A percentile compares a stretch with the other conserved stretches of the same genome.
Evolutionary conservation across 2,329 filamentous ascomycete genomes (phyloP).

Genomic region (Colletotrichum sp.): DNA sequence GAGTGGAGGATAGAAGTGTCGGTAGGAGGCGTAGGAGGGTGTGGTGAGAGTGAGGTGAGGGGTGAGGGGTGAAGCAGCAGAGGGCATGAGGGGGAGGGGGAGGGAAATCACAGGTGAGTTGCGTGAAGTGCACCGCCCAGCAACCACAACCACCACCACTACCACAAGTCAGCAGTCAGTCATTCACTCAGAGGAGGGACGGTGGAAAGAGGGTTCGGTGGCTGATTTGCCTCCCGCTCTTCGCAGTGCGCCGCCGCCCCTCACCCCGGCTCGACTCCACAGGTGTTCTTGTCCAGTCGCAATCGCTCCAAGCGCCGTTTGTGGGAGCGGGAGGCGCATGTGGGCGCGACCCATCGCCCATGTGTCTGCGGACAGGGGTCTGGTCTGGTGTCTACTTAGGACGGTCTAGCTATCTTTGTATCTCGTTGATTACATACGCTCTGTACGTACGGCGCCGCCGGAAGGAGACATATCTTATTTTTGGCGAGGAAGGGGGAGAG

Average conservation of each 20-base stretch:
- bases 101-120: not conserved
- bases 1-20: not conserved
- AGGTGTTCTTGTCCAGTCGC: not conserved
- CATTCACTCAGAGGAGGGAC: not conserved
- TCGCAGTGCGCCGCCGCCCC: not conserved
- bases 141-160: not conserved
- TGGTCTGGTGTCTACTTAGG: not conserved
- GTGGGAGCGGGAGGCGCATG: slow-evolving; percentile 10
- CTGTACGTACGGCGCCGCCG: not conserved
- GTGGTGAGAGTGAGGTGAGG: not conserved
- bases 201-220: slow-evolving; percentile 1
- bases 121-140: not conserved
- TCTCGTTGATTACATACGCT: not conserved
- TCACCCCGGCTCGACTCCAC: not conserved
- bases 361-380: not conserved
- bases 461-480: not conserved
- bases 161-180: not conserved
- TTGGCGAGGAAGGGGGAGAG: not conserved
- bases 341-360: slow-evolving; percentile 4
- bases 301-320: slow-evolving; percentile 17
- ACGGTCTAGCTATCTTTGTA: not conserved
- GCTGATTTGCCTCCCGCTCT: slow-evolving; percentile 10
- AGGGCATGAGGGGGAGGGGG: not conserved
- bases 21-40: not conserved
- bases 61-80: not conserved